Base-by-base conservation (phyloP, 768 basidiomycete genomes). In the Lactifluus piperatus region DNA sequence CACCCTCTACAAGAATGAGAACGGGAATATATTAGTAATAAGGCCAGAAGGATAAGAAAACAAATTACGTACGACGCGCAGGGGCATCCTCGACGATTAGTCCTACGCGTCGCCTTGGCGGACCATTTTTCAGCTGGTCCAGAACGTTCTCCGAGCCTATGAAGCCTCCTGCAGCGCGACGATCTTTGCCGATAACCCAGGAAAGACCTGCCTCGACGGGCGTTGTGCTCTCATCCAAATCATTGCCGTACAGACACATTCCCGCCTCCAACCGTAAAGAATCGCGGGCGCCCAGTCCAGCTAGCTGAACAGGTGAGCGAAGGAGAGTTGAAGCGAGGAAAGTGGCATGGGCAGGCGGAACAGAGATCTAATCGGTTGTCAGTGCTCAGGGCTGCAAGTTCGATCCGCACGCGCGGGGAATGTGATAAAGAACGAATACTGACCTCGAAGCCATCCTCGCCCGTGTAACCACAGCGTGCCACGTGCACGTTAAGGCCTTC, bases 371-470 rank as follows among this genome's bases (percentile, higher is more conserved):
- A 5, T 41, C 27, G 18, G 14, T 54, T 6, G 39, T 49, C 30
- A 44, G 43, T 2, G n/a, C 8, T 43, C 24, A 36, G 24, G 26
- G 32, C 27, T 20, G 36, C 37, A 49, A 14, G 27, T 13, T 29
- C 18, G 16, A n/a, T 52, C 39, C n/a, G 39, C 11, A 18, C 26
- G 24, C 4, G 22, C 37, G n/a, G 26, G 27, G 6, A 27, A 22
- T 6, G 20, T 13, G 13, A 53, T 39, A 27, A 41, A 16, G 10
- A 14, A 14, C 18, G 36, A 34, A 37, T 20, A 60, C 74, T 58
- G 26, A 85, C 93, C 79, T 99, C 97, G 65, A 99, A 98, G 0
- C 97, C 97, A 71, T 99, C 97, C 73, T 99, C 97, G 11, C 97
- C 97, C 0, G 97, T 98, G 73, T 99, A 99, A 5, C 97, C 97